phyloP scores from a whole-genome alignment of 176 grass and related monocot species.

The Eleusine indica region DNA sequence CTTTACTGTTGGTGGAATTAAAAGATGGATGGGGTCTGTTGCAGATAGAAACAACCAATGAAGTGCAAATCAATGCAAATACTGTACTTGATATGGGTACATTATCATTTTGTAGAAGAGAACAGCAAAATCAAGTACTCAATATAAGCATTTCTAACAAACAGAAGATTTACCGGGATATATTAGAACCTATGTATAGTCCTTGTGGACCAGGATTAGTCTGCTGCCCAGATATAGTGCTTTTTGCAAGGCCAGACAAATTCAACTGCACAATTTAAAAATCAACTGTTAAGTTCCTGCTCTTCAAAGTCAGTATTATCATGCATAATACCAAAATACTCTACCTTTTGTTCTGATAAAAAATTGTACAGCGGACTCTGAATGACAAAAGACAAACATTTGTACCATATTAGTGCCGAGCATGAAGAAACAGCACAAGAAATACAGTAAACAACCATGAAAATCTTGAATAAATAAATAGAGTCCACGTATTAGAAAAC shows the following conservation, averaged over 20 bases:
- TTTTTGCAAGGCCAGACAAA: constrained; percentile 62
- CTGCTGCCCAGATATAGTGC: constrained; percentile 81
- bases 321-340: constrained; percentile 22
- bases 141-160: constrained; percentile 16
- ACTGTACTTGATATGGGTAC: not conserved
- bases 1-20: constrained; percentile 33
- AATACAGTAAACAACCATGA: constrained; percentile 22
- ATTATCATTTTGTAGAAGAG: constrained; percentile 20
- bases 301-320: constrained; percentile 7
- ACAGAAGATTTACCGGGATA: constrained; percentile 57
- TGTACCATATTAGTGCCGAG: constrained; percentile 35
- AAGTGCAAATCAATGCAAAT: constrained; percentile 18
- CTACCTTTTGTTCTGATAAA: constrained; percentile 75
- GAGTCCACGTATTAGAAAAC: constrained; percentile 22
- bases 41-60: constrained; percentile 34
- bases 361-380: constrained; percentile 93
- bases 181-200: constrained; percentile 43
- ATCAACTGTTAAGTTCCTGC: constrained; percentile 35
- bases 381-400: constrained; percentile 47
- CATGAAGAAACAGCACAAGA: constrained; percentile 29
- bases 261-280: constrained; percentile 65
- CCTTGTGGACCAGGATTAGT: constrained; percentile 51
- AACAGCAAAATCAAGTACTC: constrained; percentile 12
- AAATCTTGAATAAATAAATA: constrained; percentile 20
- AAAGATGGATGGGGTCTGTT: constrained; percentile 35